Base-by-base conservation (phyloP, 176 grass and related monocot genomes). In the Guadua angustifolia region DNA sequence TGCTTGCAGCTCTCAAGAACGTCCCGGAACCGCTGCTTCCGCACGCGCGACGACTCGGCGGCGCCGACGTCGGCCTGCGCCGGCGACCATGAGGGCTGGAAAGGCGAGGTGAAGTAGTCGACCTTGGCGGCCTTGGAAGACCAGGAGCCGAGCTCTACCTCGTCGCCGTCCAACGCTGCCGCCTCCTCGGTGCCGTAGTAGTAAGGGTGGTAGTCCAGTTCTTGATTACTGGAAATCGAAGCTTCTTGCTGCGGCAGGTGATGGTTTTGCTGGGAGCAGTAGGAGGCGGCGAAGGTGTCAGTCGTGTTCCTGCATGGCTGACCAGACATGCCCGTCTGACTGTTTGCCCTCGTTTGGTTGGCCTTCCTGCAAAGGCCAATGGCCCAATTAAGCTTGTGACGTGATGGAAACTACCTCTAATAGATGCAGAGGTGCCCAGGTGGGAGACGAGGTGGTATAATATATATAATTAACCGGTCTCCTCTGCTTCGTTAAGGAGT, bases 1-100 rank as follows among this genome's bases (percentile, higher is more conserved):
- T 90, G 91, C 85, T 90, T 93, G 82, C 88, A 93, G 58, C 72
- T 88, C 61, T 90, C 72, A 14, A 93, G 82, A 6, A 90, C 81
- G 68, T 85, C 82, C 5, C 82, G 46, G 61, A 88, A 90, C 72
- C 71, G 69, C 73, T 85, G 72, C 73, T 88, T 93, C 69, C 88
- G 70, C 26, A 74, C 77, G 60, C 77, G 88, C 26, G 79, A 86
- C 38, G 66, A 66, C 29, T 90, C 88, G 17, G 83, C 63, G 9
- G 33, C 46, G n/a, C 29, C 82, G 56, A 32, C 18, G 15, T 39
- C 87, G 21, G 25, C 47, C 22, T 69, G 83, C 14, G 66, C 32
- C 35, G 80, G 11, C 45, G 79, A 56, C 83, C 88, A 89, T 12
- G 56, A 58, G 19, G 57, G 19, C 5, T 90, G 66, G 73, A 66